These are phyloP conservation scores for Saposhnikovia divaricata DNA, from an alignment of 129 eudicot species.

Conservation along the genomic window DNA sequence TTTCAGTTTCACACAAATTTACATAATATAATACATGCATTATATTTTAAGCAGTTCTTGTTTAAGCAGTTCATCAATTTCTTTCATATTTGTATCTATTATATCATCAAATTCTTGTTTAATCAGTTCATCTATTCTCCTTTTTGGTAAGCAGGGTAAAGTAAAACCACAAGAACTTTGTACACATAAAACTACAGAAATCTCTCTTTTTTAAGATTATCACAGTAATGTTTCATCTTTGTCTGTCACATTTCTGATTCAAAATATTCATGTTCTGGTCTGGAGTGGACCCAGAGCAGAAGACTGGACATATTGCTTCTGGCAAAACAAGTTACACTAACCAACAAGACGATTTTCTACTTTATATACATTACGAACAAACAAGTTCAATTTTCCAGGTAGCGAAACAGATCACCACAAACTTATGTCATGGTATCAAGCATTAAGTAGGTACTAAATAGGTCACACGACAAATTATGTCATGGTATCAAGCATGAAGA, in stretches of 20 bases:
- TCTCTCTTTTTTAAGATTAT: neutral
- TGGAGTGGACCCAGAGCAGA: neutral
- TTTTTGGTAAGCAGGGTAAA: no score
- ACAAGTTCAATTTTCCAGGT: neutral
- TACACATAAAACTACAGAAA: neutral
- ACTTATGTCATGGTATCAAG: neutral
- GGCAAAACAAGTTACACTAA: no score
- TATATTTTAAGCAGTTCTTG: neutral
- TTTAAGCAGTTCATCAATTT: neutral
- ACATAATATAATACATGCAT: neutral
- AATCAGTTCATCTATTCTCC: neutral
- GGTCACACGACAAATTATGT: neutral
- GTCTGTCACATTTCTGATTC: neutral
- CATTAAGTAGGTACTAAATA: neutral
- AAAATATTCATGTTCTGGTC: neutral
- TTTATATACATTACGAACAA: neutral
- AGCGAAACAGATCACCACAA: neutral
- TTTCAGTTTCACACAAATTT: slow-evolving; percentile 21
- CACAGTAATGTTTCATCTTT: neutral
- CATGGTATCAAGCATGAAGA: neutral
- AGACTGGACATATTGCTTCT: no score
- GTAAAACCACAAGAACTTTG: neutral
- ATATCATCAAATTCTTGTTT: neutral
- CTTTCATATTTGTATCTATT: neutral
- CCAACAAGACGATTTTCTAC: no score